Base-by-base conservation (phyloP, 371 early-diverging fungal genomes). In the Mycotypha africana region DNA sequence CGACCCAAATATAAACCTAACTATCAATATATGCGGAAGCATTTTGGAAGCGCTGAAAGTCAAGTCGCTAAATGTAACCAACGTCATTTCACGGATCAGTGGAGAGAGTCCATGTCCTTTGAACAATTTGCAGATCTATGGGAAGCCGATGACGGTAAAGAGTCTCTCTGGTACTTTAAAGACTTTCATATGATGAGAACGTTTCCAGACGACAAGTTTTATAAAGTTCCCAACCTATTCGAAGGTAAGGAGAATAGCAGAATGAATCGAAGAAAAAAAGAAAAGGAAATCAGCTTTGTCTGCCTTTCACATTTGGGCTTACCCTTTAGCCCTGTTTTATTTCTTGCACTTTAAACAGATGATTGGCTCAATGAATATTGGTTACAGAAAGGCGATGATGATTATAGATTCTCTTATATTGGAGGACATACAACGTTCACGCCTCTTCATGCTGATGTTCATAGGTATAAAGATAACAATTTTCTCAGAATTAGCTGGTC, bases 371-470 rank as follows among this genome's bases (percentile, higher is more conserved):
- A 88, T 53, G 67, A 76, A 41, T 85, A 74, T 53, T 85, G 77
- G 78, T 60, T 65, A 3, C 24, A 31, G 6, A 64, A 68, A n/a
- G 38, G 47, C 12, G 47, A 62, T 25, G 88, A 88, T 45, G 86
- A 88, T 42, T 86, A 84, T 62, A 74, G 81, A 24, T 88, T 88
- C 56, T 70, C 79, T 9, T 88, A 86, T 42, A 75, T 85, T 65
- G 86, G 88, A 17, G 81, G 82, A 10, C 53, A 80, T 41, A 76
- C 74, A 16, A 84, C 86, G 0, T 85, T 81, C 58, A 88, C 88
- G n/a, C 85, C 86, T 4, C 76, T 88, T 43, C 88, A 88, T 53
- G 77, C 81, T 16, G 88, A 88, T 57, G 88, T 88, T n/a, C 81
- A 74, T 44, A 62, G 79, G 70, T 71, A 65, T 32, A 3, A 24